These are phyloP conservation scores for Chrysoporthe cubensis DNA, from an alignment of 2,329 filamentous ascomycete species.

Conservation along the genomic window DNA sequence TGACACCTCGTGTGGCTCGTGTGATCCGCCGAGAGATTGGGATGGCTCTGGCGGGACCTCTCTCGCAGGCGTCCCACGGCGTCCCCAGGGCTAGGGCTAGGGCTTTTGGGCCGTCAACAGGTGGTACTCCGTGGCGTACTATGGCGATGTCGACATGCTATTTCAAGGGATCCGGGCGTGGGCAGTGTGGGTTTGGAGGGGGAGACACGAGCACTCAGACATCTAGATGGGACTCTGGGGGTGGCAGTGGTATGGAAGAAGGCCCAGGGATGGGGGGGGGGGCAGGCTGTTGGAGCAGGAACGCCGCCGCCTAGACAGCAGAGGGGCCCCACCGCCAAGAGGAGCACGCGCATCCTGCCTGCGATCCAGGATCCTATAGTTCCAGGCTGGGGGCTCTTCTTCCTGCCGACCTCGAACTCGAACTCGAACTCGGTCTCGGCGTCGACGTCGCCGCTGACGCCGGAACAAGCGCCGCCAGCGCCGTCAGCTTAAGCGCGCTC, in stretches of 20 bases:
- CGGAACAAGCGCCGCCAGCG: neutral
- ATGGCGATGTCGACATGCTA: neutral
- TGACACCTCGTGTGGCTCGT: neutral
- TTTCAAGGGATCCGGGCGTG: neutral
- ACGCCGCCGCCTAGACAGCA: neutral
- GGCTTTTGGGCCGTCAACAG: neutral
- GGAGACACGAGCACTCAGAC: neutral
- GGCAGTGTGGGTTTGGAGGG: neutral
- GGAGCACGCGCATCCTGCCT: neutral
- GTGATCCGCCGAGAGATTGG: neutral
- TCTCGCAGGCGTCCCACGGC: too few relatives aligned
- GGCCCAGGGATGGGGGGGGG: neutral
- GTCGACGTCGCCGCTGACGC: neutral
- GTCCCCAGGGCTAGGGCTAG: too few relatives aligned
- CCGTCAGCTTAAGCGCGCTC: neutral
- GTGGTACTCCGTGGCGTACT: neutral
- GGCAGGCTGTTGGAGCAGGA: neutral
- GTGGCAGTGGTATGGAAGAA: neutral
- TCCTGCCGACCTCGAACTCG: neutral
- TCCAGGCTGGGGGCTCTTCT: neutral
- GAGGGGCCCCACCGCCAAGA: neutral
- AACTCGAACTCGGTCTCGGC: neutral
- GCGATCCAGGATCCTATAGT: neutral
- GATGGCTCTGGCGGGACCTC: too few relatives aligned
- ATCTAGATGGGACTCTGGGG: neutral